Evolutionary conservation across 192 early-diverging fungal genomes (phyloP).

Genomic region (Coemansia sp.): DNA sequence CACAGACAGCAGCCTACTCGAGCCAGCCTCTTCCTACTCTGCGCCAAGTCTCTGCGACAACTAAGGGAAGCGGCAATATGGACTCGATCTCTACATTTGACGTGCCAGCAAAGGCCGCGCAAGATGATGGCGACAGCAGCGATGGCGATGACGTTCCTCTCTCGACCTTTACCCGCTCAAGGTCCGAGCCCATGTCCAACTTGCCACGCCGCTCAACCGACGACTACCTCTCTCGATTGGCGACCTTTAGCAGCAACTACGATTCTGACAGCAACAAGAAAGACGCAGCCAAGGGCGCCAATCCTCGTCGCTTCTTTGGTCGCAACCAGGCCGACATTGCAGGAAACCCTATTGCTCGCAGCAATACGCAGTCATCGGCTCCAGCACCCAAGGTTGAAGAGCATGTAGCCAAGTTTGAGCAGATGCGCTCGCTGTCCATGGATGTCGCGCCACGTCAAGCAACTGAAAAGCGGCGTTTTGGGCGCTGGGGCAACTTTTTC

Average conservation of each 20-base stretch:
- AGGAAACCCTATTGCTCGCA: conserved; percentile 1
- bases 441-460: conserved; percentile 8
- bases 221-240: conserved; percentile 1
- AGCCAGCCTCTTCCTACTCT: background rate
- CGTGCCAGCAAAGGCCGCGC: background rate
- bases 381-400: background rate
- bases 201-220: conserved; percentile 12
- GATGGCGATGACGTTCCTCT: conserved; percentile 49
- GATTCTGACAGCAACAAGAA: background rate
- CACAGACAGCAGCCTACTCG: background rate
- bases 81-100: conserved; percentile 37
- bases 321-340: background rate
- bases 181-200: conserved; percentile 31
- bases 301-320: conserved; percentile 14
- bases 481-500: conserved; percentile 31
- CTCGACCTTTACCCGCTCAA: conserved; percentile 37
- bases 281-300: background rate
- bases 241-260: conserved; percentile 10
- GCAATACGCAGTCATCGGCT: background rate
- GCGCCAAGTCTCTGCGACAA: background rate
- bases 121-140: conserved; percentile 11
- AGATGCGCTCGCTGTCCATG: conserved; percentile 28
- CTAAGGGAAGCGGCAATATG: background rate
- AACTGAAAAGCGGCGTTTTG: conserved; percentile 19
- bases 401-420: background rate